These are phyloP conservation scores for Hypseocharis bilobata DNA, from an alignment of 441 rosid genomes.

Conservation along the genomic window DNA sequence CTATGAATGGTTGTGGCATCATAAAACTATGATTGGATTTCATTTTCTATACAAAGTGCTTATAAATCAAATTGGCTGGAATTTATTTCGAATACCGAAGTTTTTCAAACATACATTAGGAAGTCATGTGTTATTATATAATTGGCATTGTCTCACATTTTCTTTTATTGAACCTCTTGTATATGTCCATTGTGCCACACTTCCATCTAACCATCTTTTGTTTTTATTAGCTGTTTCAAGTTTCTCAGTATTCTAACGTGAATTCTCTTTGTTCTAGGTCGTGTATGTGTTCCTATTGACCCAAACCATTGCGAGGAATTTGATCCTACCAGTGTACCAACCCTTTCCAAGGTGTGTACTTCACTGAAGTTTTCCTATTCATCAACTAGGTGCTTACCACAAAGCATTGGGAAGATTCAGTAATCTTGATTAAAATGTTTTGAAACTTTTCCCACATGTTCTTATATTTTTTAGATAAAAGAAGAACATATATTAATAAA, in stretches of 20 bases:
- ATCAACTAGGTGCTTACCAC: neutral
- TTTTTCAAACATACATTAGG: neutral
- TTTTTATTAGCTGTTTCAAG: neutral
- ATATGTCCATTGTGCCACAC: neutral
- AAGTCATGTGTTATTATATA: neutral
- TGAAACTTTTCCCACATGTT: no score
- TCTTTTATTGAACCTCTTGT: neutral
- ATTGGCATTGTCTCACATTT: neutral
- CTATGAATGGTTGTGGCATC: neutral
- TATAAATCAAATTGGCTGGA: constrained; percentile 2
- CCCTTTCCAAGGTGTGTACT: constrained; percentile 51
- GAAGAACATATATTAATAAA: no score
- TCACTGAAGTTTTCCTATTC: neutral
- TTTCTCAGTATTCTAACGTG: neutral
- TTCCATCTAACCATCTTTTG: neutral
- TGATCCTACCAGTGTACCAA: constrained; percentile 78
- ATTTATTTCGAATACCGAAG: neutral
- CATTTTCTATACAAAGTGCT: neutral
- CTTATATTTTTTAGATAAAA: no score
- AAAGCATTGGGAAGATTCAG: neutral
- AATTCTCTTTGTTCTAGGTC: constrained; percentile 43
- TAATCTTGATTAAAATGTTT: neutral
- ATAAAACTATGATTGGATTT: neutral
- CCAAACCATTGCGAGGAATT: constrained; percentile 67
- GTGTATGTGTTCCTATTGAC: constrained; percentile 83